Conservation (phyloP, 768 basidiomycete genomes). For the Collybia nuda region DNA sequence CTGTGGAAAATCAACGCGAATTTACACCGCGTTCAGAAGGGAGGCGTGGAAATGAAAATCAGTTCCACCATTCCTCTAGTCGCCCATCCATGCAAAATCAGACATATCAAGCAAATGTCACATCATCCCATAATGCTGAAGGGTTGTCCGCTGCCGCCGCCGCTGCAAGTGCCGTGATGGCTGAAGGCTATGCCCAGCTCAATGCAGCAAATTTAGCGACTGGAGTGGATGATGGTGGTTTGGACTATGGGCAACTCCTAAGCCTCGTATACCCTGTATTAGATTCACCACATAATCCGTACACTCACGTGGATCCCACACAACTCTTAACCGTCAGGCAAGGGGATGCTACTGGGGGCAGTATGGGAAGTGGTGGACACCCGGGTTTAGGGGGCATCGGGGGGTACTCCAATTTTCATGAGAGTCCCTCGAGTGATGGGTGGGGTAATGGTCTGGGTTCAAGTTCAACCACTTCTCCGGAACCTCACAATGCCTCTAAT, state of each 20-base stretch:
- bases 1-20: constrained; percentile 16
- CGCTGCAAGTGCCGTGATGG: constrained; percentile 67
- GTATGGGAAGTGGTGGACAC: constrained; percentile 17
- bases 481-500: constrained; percentile 65
- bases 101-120: constrained; percentile 25
- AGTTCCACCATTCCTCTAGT: constrained; percentile 11
- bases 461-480: constrained; percentile 74
- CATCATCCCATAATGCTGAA: constrained; percentile 31
- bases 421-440: constrained; percentile 81
- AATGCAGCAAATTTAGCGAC: constrained; percentile 47
- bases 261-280: constrained; percentile 61
- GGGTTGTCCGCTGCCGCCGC: constrained; percentile 65
- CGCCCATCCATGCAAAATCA: constrained; percentile 20
- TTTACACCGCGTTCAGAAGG: constrained; percentile 10
- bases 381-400: constrained; percentile 33
- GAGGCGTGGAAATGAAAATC: not conserved
- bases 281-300: constrained; percentile 47
- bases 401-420: constrained; percentile 54
- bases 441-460: constrained; percentile 71
- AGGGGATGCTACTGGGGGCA: constrained; percentile 16
- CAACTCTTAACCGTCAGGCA: constrained; percentile 59
- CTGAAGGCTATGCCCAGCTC: constrained; percentile 71
- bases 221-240: constrained; percentile 50
- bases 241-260: constrained; percentile 69
- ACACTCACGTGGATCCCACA: constrained; percentile 90